phyloP scores from a whole-genome alignment of 768 basidiomycete species.

The Myochromella boudieri region DNA sequence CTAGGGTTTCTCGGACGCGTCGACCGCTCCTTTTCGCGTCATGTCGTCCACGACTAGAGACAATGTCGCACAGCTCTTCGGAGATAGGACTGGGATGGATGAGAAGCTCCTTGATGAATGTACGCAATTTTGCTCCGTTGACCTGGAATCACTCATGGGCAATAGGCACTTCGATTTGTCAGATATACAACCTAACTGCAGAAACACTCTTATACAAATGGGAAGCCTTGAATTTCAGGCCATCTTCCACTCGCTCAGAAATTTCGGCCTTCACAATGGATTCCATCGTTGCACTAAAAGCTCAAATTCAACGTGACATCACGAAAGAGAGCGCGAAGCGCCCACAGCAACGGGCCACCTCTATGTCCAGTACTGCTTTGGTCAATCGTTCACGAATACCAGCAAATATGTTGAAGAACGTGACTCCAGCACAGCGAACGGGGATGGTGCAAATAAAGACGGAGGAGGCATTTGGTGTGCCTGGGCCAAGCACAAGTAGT shows the following conservation, averaged over 20 bases:
- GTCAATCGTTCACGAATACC: constrained; percentile 38
- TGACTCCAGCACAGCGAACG: constrained; percentile 11
- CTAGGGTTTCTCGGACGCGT: constrained; percentile 1
- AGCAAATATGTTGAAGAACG: constrained; percentile 22
- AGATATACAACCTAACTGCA: constrained; percentile 54
- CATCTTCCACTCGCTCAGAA: constrained; percentile 34
- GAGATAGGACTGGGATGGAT: constrained; percentile 30
- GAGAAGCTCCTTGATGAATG: constrained; percentile 53
- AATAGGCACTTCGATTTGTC: constrained; percentile 64
- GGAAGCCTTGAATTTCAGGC: constrained; percentile 53
- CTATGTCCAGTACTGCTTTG: constrained; percentile 24
- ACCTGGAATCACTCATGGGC: background rate
- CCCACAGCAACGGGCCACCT: constrained; percentile 27
- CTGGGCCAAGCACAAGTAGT: constrained; percentile 25
- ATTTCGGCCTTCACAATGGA: constrained; percentile 46
- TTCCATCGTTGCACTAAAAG: constrained; percentile 45
- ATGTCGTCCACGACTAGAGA: constrained; percentile 22
- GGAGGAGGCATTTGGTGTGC: constrained; percentile 29
- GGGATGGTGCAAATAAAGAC: constrained; percentile 31
- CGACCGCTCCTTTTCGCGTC: background rate
- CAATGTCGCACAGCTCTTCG: constrained; percentile 27
- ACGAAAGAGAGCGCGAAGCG: constrained; percentile 32
- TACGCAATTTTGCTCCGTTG: constrained; percentile 20
- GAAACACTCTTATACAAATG: constrained; percentile 64
- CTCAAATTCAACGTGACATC: constrained; percentile 48